Percentiles rank a stretch among this genome's conserved stretches.
These are phyloP conservation scores for Vigna nakashimae DNA, from an alignment of 306 rosid species.

Conservation along the genomic window DNA sequence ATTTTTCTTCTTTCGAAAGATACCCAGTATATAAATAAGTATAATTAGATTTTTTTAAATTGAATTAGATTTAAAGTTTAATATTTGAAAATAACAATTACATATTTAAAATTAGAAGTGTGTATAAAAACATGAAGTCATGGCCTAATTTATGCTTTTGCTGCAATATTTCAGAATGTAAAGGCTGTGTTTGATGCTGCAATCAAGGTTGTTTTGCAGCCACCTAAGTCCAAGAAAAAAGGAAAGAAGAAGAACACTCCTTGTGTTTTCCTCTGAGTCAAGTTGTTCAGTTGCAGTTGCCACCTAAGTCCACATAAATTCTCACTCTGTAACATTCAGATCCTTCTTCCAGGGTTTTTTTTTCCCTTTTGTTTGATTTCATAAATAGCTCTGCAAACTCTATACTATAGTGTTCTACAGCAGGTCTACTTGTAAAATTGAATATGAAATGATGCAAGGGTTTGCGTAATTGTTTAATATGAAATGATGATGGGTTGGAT, in stretches of 20 bases:
- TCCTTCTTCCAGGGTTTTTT: neutral
- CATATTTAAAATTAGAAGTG: neutral
- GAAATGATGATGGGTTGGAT: too few relatives aligned
- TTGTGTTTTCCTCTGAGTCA: neutral
- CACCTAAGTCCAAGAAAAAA: constrained; percentile 3
- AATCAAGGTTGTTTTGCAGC: constrained; percentile 21
- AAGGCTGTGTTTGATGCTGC: constrained; percentile 22
- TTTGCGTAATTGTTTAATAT: too few relatives aligned
- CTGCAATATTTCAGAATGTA: constrained; percentile 9
- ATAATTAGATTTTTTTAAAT: fast-evolving
- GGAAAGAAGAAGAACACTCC: constrained; percentile 11
- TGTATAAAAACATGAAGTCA: too few relatives aligned
- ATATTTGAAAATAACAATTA: too few relatives aligned
- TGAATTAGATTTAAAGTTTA: too few relatives aligned
- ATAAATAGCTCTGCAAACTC: neutral
- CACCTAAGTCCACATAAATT: neutral
- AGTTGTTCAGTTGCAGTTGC: neutral
- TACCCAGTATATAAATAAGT: too few relatives aligned
- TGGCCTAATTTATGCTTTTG: neutral
- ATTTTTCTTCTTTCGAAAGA: too few relatives aligned
- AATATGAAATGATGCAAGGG: too few relatives aligned
- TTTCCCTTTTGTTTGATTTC: neutral
- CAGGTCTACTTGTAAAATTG: neutral
- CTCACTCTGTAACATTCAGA: neutral
- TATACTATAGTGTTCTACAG: neutral